Conservation (phyloP, 495 filamentous ascomycete genomes). For the Neurospora sp. region DNA sequence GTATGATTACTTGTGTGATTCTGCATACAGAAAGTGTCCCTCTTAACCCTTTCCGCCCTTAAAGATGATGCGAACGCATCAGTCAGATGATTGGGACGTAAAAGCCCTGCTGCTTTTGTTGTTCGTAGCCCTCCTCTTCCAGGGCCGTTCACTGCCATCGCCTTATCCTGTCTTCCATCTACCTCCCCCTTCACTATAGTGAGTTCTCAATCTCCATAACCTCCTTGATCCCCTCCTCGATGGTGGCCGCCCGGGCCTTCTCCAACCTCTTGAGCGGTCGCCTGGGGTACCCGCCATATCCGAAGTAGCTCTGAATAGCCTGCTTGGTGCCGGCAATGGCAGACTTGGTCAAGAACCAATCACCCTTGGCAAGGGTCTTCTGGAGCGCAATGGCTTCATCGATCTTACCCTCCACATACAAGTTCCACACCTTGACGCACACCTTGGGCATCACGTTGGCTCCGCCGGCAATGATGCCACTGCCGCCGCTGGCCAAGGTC, state of each 20-base stretch:
- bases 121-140: background rate
- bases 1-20: background rate
- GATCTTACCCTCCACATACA: slow-evolving; percentile 61
- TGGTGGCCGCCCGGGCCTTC: slow-evolving; percentile 48
- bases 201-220: slow-evolving; percentile 49
- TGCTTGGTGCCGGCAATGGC: slow-evolving; percentile 81
- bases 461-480: slow-evolving; percentile 76
- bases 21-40: background rate
- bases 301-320: slow-evolving; percentile 73
- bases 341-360: slow-evolving; percentile 81
- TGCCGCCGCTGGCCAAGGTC: slow-evolving; percentile 69
- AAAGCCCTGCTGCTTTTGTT: background rate
- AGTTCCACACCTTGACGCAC: slow-evolving; percentile 72
- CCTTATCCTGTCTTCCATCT: background rate
- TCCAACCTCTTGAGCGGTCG: slow-evolving; percentile 61
- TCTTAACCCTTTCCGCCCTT: background rate
- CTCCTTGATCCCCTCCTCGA: slow-evolving; percentile 61
- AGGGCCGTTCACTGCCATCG: background rate
- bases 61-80: background rate
- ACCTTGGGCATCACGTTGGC: slow-evolving; percentile 80
- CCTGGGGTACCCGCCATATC: slow-evolving; percentile 73
- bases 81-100: background rate
- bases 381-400: slow-evolving; percentile 69
- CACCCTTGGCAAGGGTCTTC: slow-evolving; percentile 58
- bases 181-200: slow-evolving; percentile 16